Evolutionary conservation across 306 rosid species (phyloP).

Genomic region (Castanea mollissima): DNA sequence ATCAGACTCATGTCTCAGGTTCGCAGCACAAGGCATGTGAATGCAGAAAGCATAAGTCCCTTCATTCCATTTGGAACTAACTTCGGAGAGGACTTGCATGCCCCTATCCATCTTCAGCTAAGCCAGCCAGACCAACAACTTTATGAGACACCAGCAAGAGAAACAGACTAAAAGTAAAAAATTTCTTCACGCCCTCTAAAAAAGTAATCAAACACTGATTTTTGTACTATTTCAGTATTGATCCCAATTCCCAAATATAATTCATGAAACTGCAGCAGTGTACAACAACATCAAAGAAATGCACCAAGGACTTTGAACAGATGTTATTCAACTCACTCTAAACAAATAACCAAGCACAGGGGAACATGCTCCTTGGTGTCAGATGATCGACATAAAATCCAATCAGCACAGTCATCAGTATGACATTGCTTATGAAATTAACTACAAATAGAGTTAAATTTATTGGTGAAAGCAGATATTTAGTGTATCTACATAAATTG

Average conservation of each 20-base stretch:
- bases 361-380: slow-evolving; percentile 14
- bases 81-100: slow-evolving; percentile 27
- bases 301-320: slow-evolving; percentile 7
- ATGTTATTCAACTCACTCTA: slow-evolving; percentile 5
- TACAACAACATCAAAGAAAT: slow-evolving; percentile 17
- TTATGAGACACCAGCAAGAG: slow-evolving; percentile 35
- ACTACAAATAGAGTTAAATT: not conserved
- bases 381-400: slow-evolving; percentile 17
- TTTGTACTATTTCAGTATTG: slow-evolving; percentile 9
- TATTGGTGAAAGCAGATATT: not conserved
- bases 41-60: slow-evolving; percentile 24
- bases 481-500: slow-evolving; percentile 5
- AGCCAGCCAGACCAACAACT: slow-evolving; percentile 44
- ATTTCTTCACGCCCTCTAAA: not conserved
- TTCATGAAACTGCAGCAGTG: slow-evolving; percentile 17
- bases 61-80: slow-evolving; percentile 35
- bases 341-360: slow-evolving; percentile 26
- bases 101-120: slow-evolving; percentile 51
- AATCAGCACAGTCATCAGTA: slow-evolving; percentile 9
- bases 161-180: slow-evolving; percentile 25
- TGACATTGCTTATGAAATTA: not conserved
- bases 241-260: slow-evolving; percentile 9
- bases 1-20: slow-evolving; percentile 37
- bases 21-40: slow-evolving; percentile 28
- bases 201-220: not conserved